Conservation (phyloP, 257 asterid species). For the Misopates orontium region DNA sequence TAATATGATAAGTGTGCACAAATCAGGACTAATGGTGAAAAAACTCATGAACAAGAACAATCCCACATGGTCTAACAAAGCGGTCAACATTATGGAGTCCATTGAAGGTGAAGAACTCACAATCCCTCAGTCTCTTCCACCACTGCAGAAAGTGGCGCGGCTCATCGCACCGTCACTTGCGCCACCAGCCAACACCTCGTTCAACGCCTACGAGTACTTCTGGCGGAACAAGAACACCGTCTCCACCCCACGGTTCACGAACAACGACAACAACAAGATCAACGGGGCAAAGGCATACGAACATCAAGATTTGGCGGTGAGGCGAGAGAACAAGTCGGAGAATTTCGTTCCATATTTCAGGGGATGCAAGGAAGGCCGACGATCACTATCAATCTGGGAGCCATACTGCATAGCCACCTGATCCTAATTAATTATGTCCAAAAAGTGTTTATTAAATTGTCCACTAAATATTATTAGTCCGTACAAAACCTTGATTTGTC, state of each 20-base stretch:
- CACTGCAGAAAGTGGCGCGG: slow-evolving; percentile 34
- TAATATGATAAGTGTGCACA: slow-evolving; percentile 43
- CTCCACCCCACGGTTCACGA: slow-evolving; percentile 17
- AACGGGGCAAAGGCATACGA: slow-evolving; percentile 27
- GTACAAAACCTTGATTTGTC: slow-evolving; percentile 15
- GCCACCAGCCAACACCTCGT: slow-evolving; percentile 36
- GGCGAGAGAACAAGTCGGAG: slow-evolving; percentile 47
- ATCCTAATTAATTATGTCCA: slow-evolving; percentile 30
- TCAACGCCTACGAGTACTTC: slow-evolving; percentile 69
- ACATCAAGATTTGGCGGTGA: slow-evolving; percentile 45
- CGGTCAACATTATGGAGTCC: slow-evolving; percentile 17
- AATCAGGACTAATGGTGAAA: slow-evolving; percentile 45
- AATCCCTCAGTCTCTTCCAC: slow-evolving; percentile 52
- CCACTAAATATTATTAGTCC: not conserved
- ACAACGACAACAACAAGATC: slow-evolving; percentile 2
- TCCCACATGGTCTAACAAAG: slow-evolving; percentile 48
- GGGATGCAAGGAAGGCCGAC: slow-evolving; percentile 68
- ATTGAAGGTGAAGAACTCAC: slow-evolving; percentile 22
- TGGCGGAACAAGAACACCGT: slow-evolving; percentile 53
- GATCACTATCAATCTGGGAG: slow-evolving; percentile 52
- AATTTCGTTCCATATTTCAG: slow-evolving; percentile 40
- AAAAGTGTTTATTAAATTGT: slow-evolving; percentile 19
- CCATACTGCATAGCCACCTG: slow-evolving; percentile 80
- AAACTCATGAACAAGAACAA: slow-evolving; percentile 42
- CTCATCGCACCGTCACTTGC: slow-evolving; percentile 32